A percentile compares a stretch with the other conserved stretches of the same genome.
These are phyloP conservation scores for Phoenix dactylifera DNA, from an alignment of 176 grass and related monocot genomes.

Conservation along the genomic window DNA sequence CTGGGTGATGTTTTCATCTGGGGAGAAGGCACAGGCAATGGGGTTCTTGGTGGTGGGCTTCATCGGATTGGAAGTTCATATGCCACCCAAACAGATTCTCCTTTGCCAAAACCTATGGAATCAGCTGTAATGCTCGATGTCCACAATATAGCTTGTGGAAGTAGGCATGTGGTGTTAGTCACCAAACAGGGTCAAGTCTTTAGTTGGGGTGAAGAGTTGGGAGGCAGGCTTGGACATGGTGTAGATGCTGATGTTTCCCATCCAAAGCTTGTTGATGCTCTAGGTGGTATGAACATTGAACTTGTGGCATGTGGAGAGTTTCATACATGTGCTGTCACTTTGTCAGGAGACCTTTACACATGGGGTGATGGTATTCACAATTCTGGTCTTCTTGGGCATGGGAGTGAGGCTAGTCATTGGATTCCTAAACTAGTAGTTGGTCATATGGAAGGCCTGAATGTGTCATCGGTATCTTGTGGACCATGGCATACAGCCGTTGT, in stretches of 20 bases:
- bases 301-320: conserved; percentile 54
- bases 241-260: conserved; percentile 46
- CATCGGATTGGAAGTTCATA: conserved; percentile 17
- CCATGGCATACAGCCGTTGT: conserved; percentile 61
- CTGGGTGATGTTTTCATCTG: conserved; percentile 58
- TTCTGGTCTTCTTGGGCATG: conserved; percentile 58
- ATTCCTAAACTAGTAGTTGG: conserved; percentile 59
- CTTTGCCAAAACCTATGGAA: conserved; percentile 49
- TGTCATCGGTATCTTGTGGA: conserved; percentile 60
- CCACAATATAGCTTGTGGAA: conserved; percentile 53
- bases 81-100: conserved; percentile 29
- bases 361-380: conserved; percentile 62
- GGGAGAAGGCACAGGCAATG: conserved; percentile 44
- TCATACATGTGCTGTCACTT: conserved; percentile 64
- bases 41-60: conserved; percentile 24
- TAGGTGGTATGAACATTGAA: conserved; percentile 43
- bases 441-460: conserved; percentile 35
- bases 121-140: conserved; percentile 50
- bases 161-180: conserved; percentile 41
- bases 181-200: conserved; percentile 72
- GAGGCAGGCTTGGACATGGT: conserved; percentile 64
- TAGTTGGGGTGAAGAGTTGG: conserved; percentile 60
- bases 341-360: conserved; percentile 60
- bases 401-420: conserved; percentile 48
- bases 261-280: conserved; percentile 46